Evolutionary conservation across 257 asterid species (phyloP).

Genomic region (Oldenlandia corymbosa): DNA sequence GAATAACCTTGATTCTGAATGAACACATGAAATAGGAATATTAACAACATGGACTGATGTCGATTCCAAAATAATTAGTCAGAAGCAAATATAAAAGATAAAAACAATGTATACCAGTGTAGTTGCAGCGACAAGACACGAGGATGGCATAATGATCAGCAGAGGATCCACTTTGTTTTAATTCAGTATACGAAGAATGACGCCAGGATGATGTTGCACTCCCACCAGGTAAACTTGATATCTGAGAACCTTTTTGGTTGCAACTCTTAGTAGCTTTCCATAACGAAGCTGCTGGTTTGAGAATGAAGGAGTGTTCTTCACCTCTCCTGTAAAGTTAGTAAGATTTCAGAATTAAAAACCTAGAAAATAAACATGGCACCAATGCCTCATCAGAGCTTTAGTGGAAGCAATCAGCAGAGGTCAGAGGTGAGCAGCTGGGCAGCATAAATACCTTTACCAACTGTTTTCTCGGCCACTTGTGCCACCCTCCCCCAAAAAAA

Average conservation of each 20-base stretch:
- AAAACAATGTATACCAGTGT: constrained; percentile 54
- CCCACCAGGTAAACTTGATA: constrained; percentile 41
- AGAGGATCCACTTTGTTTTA: constrained; percentile 43
- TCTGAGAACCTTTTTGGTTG: constrained; percentile 27
- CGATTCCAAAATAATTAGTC: neutral
- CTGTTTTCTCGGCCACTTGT: too few species aligned
- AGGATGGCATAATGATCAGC: constrained; percentile 75
- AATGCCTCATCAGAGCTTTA: neutral
- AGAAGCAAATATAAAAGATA: neutral
- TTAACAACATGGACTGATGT: neutral
- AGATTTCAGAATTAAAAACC: constrained; percentile 6
- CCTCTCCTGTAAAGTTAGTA: constrained; percentile 77
- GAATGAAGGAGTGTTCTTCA: constrained; percentile 95
- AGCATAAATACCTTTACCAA: too few species aligned
- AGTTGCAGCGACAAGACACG: constrained; percentile 95
- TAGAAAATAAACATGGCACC: constrained; percentile 22
- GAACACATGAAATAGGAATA: constrained; percentile 12
- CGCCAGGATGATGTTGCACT: constrained; percentile 49
- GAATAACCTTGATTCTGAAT: constrained; percentile 82
- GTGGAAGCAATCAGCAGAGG: neutral
- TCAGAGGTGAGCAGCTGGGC: too few species aligned
- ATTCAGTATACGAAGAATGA: constrained; percentile 35
- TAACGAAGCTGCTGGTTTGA: constrained; percentile 66
- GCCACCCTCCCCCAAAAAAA: too few species aligned
- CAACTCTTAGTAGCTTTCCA: constrained; percentile 50